Conservation (phyloP, 768 basidiomycete genomes). For the Suillus discolor region DNA sequence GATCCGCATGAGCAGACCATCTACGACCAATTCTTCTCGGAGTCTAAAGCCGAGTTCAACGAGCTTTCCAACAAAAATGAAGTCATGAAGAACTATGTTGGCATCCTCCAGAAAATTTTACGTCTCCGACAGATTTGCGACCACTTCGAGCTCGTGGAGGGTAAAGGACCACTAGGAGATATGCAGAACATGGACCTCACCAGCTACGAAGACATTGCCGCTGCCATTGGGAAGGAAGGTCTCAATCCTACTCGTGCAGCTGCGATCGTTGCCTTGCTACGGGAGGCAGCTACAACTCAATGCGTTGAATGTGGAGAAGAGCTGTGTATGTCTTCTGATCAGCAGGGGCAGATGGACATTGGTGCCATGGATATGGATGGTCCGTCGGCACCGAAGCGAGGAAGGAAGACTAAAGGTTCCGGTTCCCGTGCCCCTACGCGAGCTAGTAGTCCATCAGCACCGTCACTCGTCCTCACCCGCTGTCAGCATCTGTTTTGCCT, state of each 20-base stretch:
- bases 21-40: slow-evolving; percentile 86
- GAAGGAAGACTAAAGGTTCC: slow-evolving; percentile 54
- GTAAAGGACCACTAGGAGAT: slow-evolving; percentile 54
- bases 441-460: slow-evolving; percentile 66
- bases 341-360: slow-evolving; percentile 35
- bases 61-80: slow-evolving; percentile 86
- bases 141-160: slow-evolving; percentile 87
- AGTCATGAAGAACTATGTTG: slow-evolving; percentile 98
- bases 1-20: slow-evolving; percentile 79
- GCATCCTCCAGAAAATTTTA: slow-evolving; percentile 94
- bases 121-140: slow-evolving; percentile 98
- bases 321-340: slow-evolving; percentile 56
- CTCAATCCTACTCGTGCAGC: slow-evolving; percentile 73
- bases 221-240: slow-evolving; percentile 77
- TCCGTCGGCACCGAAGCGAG: slow-evolving; percentile 50
- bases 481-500: slow-evolving; percentile 95
- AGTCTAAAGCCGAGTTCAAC: slow-evolving; percentile 91
- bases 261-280: slow-evolving; percentile 83
- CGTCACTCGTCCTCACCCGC: slow-evolving; percentile 77
- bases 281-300: slow-evolving; percentile 85
- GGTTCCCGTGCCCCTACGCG: slow-evolving; percentile 73
- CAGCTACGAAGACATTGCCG: slow-evolving; percentile 76
- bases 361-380: slow-evolving; percentile 52
- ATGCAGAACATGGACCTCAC: slow-evolving; percentile 48
- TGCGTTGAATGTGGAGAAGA: slow-evolving; percentile 89